Base-by-base conservation (phyloP, 139 green algal species). In the Coelastrella sp. region DNA sequence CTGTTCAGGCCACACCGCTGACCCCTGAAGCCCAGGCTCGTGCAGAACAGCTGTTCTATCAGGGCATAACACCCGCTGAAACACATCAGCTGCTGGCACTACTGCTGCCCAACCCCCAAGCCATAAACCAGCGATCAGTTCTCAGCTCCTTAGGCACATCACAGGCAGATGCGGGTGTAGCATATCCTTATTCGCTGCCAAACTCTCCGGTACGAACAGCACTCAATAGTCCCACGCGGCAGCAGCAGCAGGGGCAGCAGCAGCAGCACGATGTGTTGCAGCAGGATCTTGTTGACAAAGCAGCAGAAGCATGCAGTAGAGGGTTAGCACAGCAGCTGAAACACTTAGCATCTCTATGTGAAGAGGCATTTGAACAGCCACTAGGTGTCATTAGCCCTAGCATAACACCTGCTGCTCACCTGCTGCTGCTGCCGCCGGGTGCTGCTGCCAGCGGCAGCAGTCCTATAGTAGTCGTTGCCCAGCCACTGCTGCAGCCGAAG, bases 241-340 rank as follows among this genome's bases (percentile, higher is more conserved):
- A 82, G 88, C 80, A 87, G 85, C 32, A 74, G 77, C 20, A 76
- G 64, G 56, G 78, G 56, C 22, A 65, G 66, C 54, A n/a, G 76
- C 68, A 75, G 68, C 14, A 22, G 68, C 14, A 76, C 20, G 0
- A 74, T 22, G 8, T 81, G 32, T 59, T 22, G 78, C 13, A 20
- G 3, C 5, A 78, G n/a, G n/a, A 76, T 13, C 16, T 59, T 68
- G 17, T 47, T 59, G 57, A 17, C n/a, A 23, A 65, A 32, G 73
- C 61, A 79, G 80, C 47, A 76, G 86, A 47, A 66, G 90, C 73
- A 32, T 73, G 61, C 76, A 66, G 20, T 76, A 47, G n/a, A 79
- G 66, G 82, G 19, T 54, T 93, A 61, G 76, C 88, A 80, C 87
- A 87, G 20, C 87, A 92, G 91, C 68, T 93, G 87, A 60, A 66